A percentile compares a stretch with the other conserved stretches of the same genome.
Conservation (phyloP, 495 filamentous ascomycete species). For the Aspergillus leporis region DNA sequence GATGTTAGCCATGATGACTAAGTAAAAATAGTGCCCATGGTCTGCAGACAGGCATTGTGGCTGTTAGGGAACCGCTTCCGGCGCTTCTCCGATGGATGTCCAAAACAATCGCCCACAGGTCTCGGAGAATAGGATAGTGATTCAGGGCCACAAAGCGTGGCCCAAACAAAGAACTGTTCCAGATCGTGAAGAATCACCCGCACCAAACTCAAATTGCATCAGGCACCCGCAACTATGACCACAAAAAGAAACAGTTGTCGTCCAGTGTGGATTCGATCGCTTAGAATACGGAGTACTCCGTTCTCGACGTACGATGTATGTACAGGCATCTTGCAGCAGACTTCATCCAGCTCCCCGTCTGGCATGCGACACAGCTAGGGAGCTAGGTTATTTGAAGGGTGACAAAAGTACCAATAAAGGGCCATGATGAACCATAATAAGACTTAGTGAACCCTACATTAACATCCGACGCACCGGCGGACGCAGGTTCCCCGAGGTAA, state of each 20-base stretch:
- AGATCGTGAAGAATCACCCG: not conserved
- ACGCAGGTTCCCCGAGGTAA: slow-evolving; percentile 19
- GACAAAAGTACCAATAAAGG: slow-evolving; percentile 21
- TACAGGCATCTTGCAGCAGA: not conserved
- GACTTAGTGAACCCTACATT: slow-evolving; percentile 19
- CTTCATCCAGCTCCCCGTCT: not conserved
- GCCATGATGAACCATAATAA: slow-evolving; percentile 5
- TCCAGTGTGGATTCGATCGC: not conserved
- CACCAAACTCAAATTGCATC: slow-evolving; percentile 9
- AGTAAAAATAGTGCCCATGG: slow-evolving; percentile 13
- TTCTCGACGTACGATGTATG: not conserved
- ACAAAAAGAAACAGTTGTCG: not conserved
- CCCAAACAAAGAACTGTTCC: not conserved
- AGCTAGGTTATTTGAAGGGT: not conserved
- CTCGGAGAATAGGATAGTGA: not conserved
- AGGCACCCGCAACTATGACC: slow-evolving; percentile 8
- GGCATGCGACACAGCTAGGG: not conserved
- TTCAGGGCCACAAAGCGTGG: not conserved
- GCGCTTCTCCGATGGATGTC: slow-evolving; percentile 16
- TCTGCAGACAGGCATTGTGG: slow-evolving; percentile 10
- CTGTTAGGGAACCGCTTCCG: slow-evolving; percentile 14
- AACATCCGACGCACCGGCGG: slow-evolving; percentile 25
- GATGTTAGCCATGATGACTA: not conserved
- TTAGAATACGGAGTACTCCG: not conserved
- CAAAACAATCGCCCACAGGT: not conserved